A percentile compares a stretch with the other conserved stretches of the same genome.
phyloP scores from a whole-genome alignment of 2,329 filamentous ascomycete species.

The Fusarium incarnatum region DNA sequence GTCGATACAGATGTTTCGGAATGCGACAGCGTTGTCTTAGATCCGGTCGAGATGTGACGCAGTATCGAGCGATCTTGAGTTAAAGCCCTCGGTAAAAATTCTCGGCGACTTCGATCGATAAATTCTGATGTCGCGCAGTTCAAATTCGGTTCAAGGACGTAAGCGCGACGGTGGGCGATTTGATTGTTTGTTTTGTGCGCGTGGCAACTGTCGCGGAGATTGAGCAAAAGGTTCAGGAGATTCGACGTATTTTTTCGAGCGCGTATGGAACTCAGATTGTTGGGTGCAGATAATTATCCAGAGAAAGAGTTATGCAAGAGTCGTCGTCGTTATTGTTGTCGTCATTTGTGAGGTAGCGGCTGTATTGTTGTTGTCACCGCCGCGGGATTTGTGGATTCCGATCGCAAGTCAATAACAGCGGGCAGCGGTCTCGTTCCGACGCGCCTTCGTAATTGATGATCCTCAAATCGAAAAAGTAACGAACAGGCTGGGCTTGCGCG shows the following conservation, averaged over 20 bases:
- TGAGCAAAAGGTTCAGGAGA: slow-evolving; percentile 26
- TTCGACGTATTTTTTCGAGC: slow-evolving; percentile 9
- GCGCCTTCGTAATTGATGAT: slow-evolving; percentile 36
- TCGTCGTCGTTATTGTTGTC: slow-evolving; percentile 18
- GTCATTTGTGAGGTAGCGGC: slow-evolving; percentile 22
- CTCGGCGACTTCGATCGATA: slow-evolving; percentile 10
- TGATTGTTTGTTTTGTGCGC: slow-evolving; percentile 23
- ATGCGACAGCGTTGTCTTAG: slow-evolving; percentile 43
- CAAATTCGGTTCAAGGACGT: background rate
- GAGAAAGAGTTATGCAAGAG: slow-evolving; percentile 22
- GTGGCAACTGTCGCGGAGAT: slow-evolving; percentile 14
- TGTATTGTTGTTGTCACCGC: slow-evolving; percentile 29
- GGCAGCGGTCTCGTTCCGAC: slow-evolving; percentile 26
- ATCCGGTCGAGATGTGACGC: slow-evolving; percentile 31
- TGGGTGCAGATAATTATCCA: background rate
- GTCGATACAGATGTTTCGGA: slow-evolving; percentile 39
- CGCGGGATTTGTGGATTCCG: slow-evolving; percentile 26
- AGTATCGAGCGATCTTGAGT: slow-evolving; percentile 8
- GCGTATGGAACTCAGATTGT: slow-evolving; percentile 19
- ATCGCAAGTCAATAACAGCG: slow-evolving; percentile 36
- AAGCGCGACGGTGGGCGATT: slow-evolving; percentile 23
- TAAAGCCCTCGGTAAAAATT: slow-evolving; percentile 16
- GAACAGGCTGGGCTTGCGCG: slow-evolving; percentile 34
- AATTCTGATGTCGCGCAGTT: background rate
- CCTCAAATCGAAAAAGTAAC: slow-evolving; percentile 20